Conservation (phyloP, 768 basidiomycete genomes). For the Russula sp. region DNA sequence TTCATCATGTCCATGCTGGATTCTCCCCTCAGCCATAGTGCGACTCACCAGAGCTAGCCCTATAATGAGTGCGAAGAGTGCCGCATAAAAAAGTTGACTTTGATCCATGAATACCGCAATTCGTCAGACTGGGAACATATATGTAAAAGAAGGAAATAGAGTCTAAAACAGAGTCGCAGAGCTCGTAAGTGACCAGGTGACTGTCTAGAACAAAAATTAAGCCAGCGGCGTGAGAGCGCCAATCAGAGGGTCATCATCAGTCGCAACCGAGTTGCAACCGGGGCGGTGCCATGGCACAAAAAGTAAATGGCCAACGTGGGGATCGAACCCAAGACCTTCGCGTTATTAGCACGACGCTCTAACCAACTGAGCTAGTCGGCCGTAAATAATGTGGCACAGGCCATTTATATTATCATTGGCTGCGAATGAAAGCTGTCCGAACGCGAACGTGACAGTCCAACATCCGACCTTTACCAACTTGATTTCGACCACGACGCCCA, state of each 20-base stretch:
- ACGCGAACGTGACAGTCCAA: too few relatives aligned
- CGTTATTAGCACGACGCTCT: slow-evolving; percentile 82
- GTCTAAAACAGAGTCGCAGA: neutral
- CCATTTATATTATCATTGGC: neutral
- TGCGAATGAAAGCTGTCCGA: neutral
- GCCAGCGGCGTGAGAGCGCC: neutral
- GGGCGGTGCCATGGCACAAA: neutral
- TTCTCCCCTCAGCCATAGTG: neutral
- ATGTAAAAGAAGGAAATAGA: neutral
- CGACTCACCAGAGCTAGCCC: slow-evolving; percentile 10
- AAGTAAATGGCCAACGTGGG: slow-evolving; percentile 24
- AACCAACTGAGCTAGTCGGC: slow-evolving; percentile 93
- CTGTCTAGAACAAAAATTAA: too few relatives aligned
- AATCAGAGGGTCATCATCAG: too few relatives aligned
- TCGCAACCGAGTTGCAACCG: too few relatives aligned
- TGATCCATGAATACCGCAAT: slow-evolving; percentile 7
- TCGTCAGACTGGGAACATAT: slow-evolving; percentile 1
- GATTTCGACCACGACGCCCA: neutral
- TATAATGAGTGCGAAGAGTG: neutral
- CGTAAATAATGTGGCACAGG: slow-evolving; percentile 18
- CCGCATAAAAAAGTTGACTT: neutral
- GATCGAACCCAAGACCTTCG: slow-evolving; percentile 29
- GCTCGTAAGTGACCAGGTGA: too few relatives aligned
- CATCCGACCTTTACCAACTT: neutral
- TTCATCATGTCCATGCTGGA: slow-evolving; percentile 41